Conservation (phyloP, 768 basidiomycete species). For the Agaricus subrufescens region DNA sequence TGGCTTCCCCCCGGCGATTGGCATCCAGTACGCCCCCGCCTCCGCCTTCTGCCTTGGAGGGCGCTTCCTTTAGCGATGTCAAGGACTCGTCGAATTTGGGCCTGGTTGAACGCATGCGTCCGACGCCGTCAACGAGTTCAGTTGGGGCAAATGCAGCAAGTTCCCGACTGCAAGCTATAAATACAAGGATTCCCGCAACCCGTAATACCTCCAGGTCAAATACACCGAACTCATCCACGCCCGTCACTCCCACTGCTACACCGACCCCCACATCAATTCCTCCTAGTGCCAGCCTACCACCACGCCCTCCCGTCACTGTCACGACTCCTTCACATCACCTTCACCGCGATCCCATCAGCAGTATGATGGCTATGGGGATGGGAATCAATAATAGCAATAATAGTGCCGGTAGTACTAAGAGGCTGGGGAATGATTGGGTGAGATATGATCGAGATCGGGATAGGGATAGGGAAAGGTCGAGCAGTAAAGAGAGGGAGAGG, state of each 20-base stretch:
- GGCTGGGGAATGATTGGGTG: neutral
- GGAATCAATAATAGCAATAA: neutral
- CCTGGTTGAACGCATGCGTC: too few relatives aligned
- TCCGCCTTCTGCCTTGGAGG: too few relatives aligned
- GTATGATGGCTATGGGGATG: slow-evolving; percentile 5
- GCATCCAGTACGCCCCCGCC: too few relatives aligned
- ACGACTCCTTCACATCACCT: neutral
- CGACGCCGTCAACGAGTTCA: too few relatives aligned
- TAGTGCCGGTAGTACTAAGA: neutral
- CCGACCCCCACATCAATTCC: neutral
- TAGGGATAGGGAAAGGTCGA: neutral
- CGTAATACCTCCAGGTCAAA: neutral
- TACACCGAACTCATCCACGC: slow-evolving; percentile 3
- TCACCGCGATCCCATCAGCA: neutral
- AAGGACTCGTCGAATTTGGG: too few relatives aligned
- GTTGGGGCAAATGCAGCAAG: neutral
- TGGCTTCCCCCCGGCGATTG: neutral
- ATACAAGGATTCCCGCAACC: neutral
- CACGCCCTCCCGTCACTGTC: neutral
- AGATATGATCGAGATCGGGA: neutral
- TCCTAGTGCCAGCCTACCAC: neutral
- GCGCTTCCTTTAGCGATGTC: too few relatives aligned
- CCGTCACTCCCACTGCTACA: neutral
- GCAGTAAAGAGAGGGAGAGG: neutral
- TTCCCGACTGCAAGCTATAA: neutral